Base-by-base conservation (phyloP, 208 protist genomes). In the Tritrichomonas foetus region DNA sequence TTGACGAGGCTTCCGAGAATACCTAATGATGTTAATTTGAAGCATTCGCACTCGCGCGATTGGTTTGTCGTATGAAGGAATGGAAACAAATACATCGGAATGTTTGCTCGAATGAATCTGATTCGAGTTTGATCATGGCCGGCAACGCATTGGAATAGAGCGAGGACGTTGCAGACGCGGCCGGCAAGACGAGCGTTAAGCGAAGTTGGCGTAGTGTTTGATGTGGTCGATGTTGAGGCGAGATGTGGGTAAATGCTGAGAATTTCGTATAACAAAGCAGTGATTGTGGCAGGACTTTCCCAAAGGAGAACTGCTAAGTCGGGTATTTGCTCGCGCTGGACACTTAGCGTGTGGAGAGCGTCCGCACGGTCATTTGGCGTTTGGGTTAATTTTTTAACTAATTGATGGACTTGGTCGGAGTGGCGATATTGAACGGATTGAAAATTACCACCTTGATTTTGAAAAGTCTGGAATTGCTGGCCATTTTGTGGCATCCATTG, bases 21-120 rank as follows among this genome's bases (percentile, higher is more conserved):
- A 95, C 98, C 98, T 3, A 99, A 97, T 25, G 97, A 98, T 27
- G 98, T 99, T 39, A 99, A 96, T 33, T 98, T 97, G 47, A 99
- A 96, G 94, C 98, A 98, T 95, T 99, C 98, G 96, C 98, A 98
- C 92, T 97, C 96, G 95, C 97, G 94, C 95, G 96, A 96, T 95
- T 97, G 97, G 94, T 95, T 96, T 53, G 97, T 95, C 5, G 97
- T 99, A 95, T 98, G 98, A 36, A 99, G 97, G 95, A 99, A 99
- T 25, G 99, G 99, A 95, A 99, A 99, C 20, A 99, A 96, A 95
- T 99, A 99, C 66, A 99, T 97, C 69, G 98, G 98, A 93, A 99
- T 99, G 93, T 99, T 98, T 3, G 98, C 98, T 96, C 94, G 64
- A 49, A 99, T 94, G 95, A 99, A 99, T n/a, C 97, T 96, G 47